Evolutionary conservation across 139 green algal species (phyloP), one percentile per base, ranked within the genome.

Genomic region (Cymbomonas tetramitiformis): DNA sequence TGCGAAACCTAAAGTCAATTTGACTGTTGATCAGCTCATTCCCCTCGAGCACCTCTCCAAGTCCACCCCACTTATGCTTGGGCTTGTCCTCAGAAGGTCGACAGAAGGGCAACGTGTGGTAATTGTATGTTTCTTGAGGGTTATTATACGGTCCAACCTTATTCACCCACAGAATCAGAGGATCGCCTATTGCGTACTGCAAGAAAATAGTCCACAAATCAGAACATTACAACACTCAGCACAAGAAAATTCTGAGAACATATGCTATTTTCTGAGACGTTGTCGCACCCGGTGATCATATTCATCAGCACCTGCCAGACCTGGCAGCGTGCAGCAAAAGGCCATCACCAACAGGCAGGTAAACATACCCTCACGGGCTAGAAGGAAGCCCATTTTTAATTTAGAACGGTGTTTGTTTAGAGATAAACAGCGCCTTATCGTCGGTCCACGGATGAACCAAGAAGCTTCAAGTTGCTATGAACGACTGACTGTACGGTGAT

Each of bases 91-190:
- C 54, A n/a, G n/a, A 24, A 4, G 75, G 71, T 47, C 84, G 81
- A 71, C 89, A 97, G 70, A 92, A 97, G 0, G 89, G 89, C 36
- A 97, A 74, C 53, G 75, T 71, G 66, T 93, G 88, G 58, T 94
- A 97, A 62, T 97, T 97, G 83, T 96, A 97, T 6, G 90, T 97
- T 57, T 97, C 87, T 56, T 94, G 78, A 1, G 90, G 90, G 61
- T 96, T 96, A 72, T 96, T 94, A 72, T 94, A 91, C 0, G 84
- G 85, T 9, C 80, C 84, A 2, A 94, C 90, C 65, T 97, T 97
- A 76, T 97, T 97, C 2, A 95, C 89, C 87, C 87, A 93, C 7
- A 93, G 53, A 25, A 55, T 70, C 8, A 90, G 56, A 1, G 46
- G 19, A 29, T 90, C 83, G 24, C 77, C 83, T 15, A 76, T 61